phyloP scores from a whole-genome alignment of 441 rosid genomes.

The Erysimum cheiri region DNA sequence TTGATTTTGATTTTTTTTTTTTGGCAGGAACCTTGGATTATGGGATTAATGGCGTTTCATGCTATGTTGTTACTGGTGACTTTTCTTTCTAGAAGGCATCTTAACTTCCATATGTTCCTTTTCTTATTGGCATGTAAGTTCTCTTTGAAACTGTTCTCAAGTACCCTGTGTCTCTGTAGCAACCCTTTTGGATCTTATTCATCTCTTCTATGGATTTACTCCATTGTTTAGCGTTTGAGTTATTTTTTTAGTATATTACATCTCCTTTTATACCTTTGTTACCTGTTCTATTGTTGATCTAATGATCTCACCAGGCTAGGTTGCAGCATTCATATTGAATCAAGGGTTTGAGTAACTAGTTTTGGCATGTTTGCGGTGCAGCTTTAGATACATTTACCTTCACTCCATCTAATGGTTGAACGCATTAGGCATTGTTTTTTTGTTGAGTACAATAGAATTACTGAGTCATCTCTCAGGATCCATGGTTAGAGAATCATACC shows the following conservation, averaged over 20 bases:
- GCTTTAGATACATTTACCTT: neutral
- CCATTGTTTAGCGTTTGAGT: neutral
- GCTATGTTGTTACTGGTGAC: conserved; percentile 58
- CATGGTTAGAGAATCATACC: neutral
- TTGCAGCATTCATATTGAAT: neutral
- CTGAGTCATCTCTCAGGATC: neutral
- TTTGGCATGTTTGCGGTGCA: neutral
- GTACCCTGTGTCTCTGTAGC: neutral
- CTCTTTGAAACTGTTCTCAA: neutral
- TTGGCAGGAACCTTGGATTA: conserved; percentile 82
- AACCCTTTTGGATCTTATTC: neutral
- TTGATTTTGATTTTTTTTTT: neutral
- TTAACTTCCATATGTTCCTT: conserved; percentile 83
- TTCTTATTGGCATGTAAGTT: conserved; percentile 85
- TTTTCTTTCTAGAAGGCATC: conserved; percentile 64
- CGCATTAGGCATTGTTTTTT: neutral
- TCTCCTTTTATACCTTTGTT: neutral
- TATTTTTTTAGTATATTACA: neutral
- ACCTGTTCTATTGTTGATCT: neutral
- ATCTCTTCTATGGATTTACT: neutral
- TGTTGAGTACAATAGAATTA: neutral
- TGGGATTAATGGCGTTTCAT: conserved; percentile 71
- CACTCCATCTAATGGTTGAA: neutral
- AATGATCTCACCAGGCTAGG: conserved; percentile 7
- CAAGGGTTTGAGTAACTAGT: conserved; percentile 9